Evolutionary conservation across 2,329 filamentous ascomycete genomes (phyloP).

Genomic region (Hortaea sp.): DNA sequence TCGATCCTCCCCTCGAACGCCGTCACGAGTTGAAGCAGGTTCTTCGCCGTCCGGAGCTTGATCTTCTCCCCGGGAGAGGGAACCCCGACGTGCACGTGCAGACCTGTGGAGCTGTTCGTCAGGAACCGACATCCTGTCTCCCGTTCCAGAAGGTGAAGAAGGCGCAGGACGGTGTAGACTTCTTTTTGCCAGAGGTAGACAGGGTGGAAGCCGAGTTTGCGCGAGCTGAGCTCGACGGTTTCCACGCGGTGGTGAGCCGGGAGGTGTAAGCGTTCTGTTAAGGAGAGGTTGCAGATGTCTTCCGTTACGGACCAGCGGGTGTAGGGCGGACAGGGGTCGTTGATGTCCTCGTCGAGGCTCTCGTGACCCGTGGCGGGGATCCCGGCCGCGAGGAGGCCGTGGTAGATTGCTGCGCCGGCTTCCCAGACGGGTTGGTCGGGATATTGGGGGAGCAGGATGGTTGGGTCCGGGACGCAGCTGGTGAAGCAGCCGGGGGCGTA

Average conservation of each 20-base stretch:
- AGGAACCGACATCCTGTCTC: slow-evolving; percentile 5
- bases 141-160: slow-evolving; percentile 3
- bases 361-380: slow-evolving; percentile 1
- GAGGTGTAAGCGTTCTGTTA: background rate
- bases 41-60: slow-evolving; percentile 10
- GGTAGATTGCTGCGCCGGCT: slow-evolving; percentile 1
- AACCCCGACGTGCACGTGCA: slow-evolving; percentile 15
- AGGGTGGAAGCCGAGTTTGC: background rate
- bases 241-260: background rate
- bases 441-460: background rate
- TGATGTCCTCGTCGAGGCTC: background rate
- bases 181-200: slow-evolving; percentile 4
- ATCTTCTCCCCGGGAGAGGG: background rate
- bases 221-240: slow-evolving; percentile 7
- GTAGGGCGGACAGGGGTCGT: background rate
- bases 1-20: slow-evolving; percentile 13
- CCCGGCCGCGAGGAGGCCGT: slow-evolving; percentile 1
- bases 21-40: slow-evolving; percentile 8
- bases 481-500: slow-evolving; percentile 4
- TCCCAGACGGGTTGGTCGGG: too few species aligned
- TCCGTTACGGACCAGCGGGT: background rate
- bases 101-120: slow-evolving; percentile 9
- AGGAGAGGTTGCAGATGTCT: background rate
- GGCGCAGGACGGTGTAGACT: slow-evolving; percentile 5
- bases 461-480: background rate